Conservation (phyloP, 2,329 filamentous ascomycete genomes). For the Penicillium sp. region DNA sequence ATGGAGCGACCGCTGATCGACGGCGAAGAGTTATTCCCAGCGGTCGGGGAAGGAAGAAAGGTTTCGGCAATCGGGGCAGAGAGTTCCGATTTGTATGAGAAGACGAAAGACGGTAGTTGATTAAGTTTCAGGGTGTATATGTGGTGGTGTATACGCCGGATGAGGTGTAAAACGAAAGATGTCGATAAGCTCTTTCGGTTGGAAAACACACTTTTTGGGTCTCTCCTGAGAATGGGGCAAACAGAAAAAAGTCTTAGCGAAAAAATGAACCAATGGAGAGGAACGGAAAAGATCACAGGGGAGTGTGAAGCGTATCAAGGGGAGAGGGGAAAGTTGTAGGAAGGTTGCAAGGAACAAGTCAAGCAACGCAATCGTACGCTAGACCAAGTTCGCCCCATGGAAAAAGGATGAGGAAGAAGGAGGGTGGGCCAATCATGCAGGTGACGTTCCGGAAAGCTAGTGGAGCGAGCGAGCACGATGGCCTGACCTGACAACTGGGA, state of each 20-base stretch:
- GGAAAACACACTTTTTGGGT: slow-evolving; percentile 22
- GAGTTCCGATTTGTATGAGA: background rate
- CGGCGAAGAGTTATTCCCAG: slow-evolving; percentile 45
- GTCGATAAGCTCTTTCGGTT: slow-evolving; percentile 27
- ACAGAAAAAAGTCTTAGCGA: background rate
- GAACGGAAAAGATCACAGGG: background rate
- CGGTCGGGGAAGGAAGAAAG: slow-evolving; percentile 41
- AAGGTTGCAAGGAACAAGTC: slow-evolving; percentile 3
- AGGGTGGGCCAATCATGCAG: slow-evolving; percentile 36
- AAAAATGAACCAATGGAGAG: background rate
- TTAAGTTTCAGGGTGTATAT: slow-evolving; percentile 12
- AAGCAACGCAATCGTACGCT: slow-evolving; percentile 10
- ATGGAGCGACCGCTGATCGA: slow-evolving; percentile 50
- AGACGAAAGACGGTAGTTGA: slow-evolving; percentile 5
- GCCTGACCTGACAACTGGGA: slow-evolving; percentile 27
- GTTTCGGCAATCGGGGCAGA: slow-evolving; percentile 7
- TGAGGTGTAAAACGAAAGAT: slow-evolving; percentile 17
- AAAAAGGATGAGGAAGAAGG: slow-evolving; percentile 23
- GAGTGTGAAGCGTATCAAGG: background rate
- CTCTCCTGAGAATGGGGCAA: background rate
- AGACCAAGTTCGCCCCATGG: slow-evolving; percentile 17
- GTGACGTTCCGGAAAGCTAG: slow-evolving; percentile 26
- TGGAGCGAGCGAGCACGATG: slow-evolving; percentile 34
- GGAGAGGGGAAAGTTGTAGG: background rate
- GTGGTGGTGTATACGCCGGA: slow-evolving; percentile 1